Conservation (phyloP, 371 early-diverging fungal species). For the Saksenaea oblongispora region DNA sequence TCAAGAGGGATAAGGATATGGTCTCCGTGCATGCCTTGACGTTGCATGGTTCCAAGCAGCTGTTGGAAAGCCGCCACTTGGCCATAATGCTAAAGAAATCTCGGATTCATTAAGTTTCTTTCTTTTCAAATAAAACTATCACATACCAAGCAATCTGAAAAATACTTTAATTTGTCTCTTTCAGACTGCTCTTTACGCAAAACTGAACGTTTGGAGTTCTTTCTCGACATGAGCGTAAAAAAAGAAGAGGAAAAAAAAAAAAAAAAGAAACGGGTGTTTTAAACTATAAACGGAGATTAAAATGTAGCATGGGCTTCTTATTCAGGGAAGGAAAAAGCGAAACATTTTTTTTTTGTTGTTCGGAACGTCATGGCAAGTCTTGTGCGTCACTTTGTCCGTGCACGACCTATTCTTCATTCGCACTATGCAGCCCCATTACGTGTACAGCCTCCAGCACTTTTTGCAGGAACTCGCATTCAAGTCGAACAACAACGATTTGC, state of each 20-base stretch:
- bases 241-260: constrained; percentile 2
- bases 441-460: neutral
- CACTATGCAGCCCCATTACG: too few relatives aligned
- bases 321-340: too few relatives aligned
- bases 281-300: too few relatives aligned
- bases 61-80: constrained; percentile 31
- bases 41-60: constrained; percentile 21
- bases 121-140: neutral
- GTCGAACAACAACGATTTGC: constrained; percentile 47
- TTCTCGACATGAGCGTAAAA: constrained; percentile 16
- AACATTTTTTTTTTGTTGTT: constrained; percentile 5
- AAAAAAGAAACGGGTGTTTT: neutral
- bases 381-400: neutral
- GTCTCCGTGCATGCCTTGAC: constrained; percentile 32
- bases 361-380: neutral
- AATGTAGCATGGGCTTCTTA: neutral
- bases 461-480: neutral
- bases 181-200: constrained; percentile 45
- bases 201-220: constrained; percentile 21
- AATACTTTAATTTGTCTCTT: constrained; percentile 29
- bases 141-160: constrained; percentile 28
- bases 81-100: constrained; percentile 23
- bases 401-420: constrained; percentile 5
- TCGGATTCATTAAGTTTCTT: neutral
- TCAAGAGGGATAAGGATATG: constrained; percentile 51